Base-by-base conservation (phyloP, 108 stramenopile genomes). In the Aurantiochytrium sp. region DNA sequence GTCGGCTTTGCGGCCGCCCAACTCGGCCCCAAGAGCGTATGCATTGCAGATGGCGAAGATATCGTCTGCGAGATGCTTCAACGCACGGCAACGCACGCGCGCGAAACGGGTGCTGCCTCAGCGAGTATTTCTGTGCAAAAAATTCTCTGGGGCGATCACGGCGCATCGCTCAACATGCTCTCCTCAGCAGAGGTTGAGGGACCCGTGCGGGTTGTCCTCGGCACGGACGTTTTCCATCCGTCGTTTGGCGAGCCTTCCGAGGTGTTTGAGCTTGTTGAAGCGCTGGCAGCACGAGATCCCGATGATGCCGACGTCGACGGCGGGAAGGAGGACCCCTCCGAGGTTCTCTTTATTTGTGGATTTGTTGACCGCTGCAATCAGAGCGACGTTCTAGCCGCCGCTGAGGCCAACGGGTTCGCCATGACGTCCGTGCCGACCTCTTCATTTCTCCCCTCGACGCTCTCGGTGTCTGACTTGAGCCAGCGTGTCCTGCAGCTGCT, bases 311-410 rank as follows among this genome's bases (percentile, higher is more conserved):
- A 47, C 28, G 51, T 35, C 35, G 35, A 35, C 35, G 35, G 35
- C 35, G 2, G 2, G 0, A 35, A 35, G 35, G 35, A 35, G 35
- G 35, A 35, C 35, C 35, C 35, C 35, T 35, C 23, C n/a, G 51
- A 83, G 45, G 23, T 53, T 6, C 45, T n/a, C 19, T 83, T 83
- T 4, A 35, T 83, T 35, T 83, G 76, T 23, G 76, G 76, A 2
- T 83, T 53, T 53, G 76, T 83, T 6, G 76, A 83, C 51, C 76
- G 76, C 76, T 53, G 51, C 19, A 83, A 83, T 83, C 45, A 83
- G 51, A 2, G 1, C 76, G 16, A 23, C 25, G 76, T 83, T 18
- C 1, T 83, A 16, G 51, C 19, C n/a, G 76, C 76, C 28, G 76
- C 76, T 2, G 51, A 83, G 51, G 51, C 45, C 45, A 16, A 18